phyloP scores from a whole-genome alignment of 306 rosid species.

The Herpetospermum pedunculosum region DNA sequence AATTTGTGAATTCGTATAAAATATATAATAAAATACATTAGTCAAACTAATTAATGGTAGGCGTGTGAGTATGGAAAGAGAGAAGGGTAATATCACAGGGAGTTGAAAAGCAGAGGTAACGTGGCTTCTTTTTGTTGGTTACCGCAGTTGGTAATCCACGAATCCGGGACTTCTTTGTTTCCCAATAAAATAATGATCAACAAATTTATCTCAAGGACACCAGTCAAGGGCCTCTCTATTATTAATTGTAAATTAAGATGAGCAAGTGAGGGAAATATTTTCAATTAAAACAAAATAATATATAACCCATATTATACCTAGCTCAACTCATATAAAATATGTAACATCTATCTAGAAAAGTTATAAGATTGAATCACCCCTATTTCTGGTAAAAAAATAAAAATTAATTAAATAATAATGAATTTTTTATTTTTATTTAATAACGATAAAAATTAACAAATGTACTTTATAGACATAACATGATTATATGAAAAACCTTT shows the following conservation, averaged over 20 bases:
- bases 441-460: too few relatives aligned
- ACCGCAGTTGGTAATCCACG: slow-evolving; percentile 3
- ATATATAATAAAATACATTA: neutral
- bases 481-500: too few relatives aligned
- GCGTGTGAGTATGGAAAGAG: neutral
- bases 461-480: too few relatives aligned
- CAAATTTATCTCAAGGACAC: neutral
- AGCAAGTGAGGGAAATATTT: neutral
- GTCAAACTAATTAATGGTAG: slow-evolving; percentile 8
- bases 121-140: neutral
- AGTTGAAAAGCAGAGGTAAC: neutral
- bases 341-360: too few relatives aligned
- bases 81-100: neutral
- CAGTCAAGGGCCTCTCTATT: neutral
- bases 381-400: too few relatives aligned
- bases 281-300: too few relatives aligned
- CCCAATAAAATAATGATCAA: neutral
- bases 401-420: too few relatives aligned
- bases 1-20: neutral
- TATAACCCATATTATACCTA: too few relatives aligned
- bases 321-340: too few relatives aligned
- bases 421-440: too few relatives aligned
- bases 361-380: too few relatives aligned
- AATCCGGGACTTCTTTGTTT: neutral
- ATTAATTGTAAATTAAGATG: neutral